Evolutionary conservation across 2,329 filamentous ascomycete species (phyloP), one percentile per base, ranked within the genome.

Genomic region (Aspergillus sojae): DNA sequence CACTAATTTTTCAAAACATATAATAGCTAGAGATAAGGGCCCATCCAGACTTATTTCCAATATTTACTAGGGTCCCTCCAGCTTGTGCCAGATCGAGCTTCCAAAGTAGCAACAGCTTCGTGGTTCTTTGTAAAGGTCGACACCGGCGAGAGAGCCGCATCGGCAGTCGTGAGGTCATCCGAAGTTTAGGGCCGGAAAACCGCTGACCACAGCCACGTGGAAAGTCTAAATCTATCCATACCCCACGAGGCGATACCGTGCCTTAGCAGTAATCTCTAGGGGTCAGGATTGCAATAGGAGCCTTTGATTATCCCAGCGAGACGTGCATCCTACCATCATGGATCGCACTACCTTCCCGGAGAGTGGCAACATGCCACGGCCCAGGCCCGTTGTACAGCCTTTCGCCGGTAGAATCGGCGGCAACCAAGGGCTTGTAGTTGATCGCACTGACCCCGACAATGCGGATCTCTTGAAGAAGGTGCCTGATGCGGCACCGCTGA

Each of bases 401-500:
- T 65, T 65, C 30, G 64, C 54, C 28, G 64, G 64, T 5, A 62
- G 64, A 10, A 57, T 66, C 21, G 62, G 62, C 19, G 63, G 43
- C 4, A 65, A 67, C 50, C 61, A 67, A 55, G 55, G 59, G 10
- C 58, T 66, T 12, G 39, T 63, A 2, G 36, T 65, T 12, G 64
- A 65, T 28, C 58, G 73, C 21, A 66, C 70, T 57, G 71, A 73
- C 68, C 59, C 70, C 63, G 53, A 71, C n/a, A 73, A 75, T 64
- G 64, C 65, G 10, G 55, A 62, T 11, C 32, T 62, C 5, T 23
- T 67, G 19, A 69, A 77, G 56, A 61, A 60, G 10, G 60, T 62
- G 7, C 80, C 80, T 0, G 80, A 82, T 69, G 80, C 80, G 7
- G 78, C 78, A 7, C 80, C 80, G 10, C 57, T 64, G 48, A 68